These are phyloP conservation scores for Phialophora tarda DNA, from an alignment of 2,329 filamentous ascomycete species.

Conservation along the genomic window DNA sequence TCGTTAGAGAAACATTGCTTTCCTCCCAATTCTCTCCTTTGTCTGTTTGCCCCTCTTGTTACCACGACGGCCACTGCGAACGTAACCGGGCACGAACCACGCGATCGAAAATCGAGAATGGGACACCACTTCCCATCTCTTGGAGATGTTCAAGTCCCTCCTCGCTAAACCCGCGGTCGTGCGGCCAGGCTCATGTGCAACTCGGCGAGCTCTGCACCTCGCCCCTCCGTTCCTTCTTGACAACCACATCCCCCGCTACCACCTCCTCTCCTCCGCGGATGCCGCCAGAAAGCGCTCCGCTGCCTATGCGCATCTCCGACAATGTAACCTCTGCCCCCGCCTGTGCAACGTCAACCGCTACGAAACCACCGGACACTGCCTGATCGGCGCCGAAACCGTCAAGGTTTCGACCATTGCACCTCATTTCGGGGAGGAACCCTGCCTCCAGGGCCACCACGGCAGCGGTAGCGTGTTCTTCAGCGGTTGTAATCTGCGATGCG, in stretches of 20 bases:
- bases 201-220: constrained; percentile 53
- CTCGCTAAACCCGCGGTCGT: constrained; percentile 22
- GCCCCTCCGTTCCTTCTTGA: constrained; percentile 72
- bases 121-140: not conserved
- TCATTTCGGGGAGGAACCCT: constrained; percentile 84
- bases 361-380: constrained; percentile 75
- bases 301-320: constrained; percentile 74
- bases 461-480: constrained; percentile 82
- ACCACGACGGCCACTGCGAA: not conserved
- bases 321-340: constrained; percentile 82
- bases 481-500: constrained; percentile 75
- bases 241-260: constrained; percentile 75
- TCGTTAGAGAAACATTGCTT: not conserved
- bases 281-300: constrained; percentile 73
- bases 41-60: not conserved
- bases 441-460: constrained; percentile 80
- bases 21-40: not conserved
- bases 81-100: not conserved
- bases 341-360: constrained; percentile 81
- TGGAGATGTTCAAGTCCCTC: constrained; percentile 31
- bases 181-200: not conserved
- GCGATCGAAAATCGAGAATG: not conserved
- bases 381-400: constrained; percentile 73
- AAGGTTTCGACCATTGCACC: constrained; percentile 86
- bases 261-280: constrained; percentile 69